These are phyloP conservation scores for Alternaria panax DNA, from an alignment of 2,329 filamentous ascomycete species.

Conservation along the genomic window DNA sequence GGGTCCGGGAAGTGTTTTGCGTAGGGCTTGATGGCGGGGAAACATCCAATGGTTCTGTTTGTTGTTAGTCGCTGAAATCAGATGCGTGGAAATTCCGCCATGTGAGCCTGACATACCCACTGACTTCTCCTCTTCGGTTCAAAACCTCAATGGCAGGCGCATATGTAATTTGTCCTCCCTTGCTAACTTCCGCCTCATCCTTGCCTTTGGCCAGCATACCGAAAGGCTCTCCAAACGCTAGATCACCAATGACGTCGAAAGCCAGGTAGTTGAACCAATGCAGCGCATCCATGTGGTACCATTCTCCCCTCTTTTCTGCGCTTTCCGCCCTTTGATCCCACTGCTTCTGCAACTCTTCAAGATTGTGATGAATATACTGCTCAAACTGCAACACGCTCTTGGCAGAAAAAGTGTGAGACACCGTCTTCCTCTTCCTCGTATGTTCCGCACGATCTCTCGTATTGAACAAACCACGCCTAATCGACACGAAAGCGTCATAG, in stretches of 20 bases:
- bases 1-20: conserved; percentile 81
- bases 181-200: conserved; percentile 77
- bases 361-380: conserved; percentile 83
- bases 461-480: conserved; percentile 86
- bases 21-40: conserved; percentile 77
- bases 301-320: conserved; percentile 58
- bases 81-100: background rate
- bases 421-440: conserved; percentile 85
- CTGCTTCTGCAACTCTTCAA: conserved; percentile 74
- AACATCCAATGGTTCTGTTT: conserved; percentile 71
- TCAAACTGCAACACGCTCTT: conserved; percentile 86
- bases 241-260: conserved; percentile 61
- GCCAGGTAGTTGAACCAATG: conserved; percentile 80
- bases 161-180: conserved; percentile 69
- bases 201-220: conserved; percentile 81
- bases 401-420: conserved; percentile 84
- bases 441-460: conserved; percentile 83
- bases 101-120: conserved; percentile 58
- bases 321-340: conserved; percentile 69
- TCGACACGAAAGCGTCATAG: conserved; percentile 91
- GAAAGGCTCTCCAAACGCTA: conserved; percentile 79
- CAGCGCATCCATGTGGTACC: conserved; percentile 73
- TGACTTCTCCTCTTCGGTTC: conserved; percentile 87
- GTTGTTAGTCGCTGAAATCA: conserved; percentile 11
- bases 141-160: conserved; percentile 85